phyloP scores from a whole-genome alignment of 495 filamentous ascomycete species.

The Peziza echinospora region DNA sequence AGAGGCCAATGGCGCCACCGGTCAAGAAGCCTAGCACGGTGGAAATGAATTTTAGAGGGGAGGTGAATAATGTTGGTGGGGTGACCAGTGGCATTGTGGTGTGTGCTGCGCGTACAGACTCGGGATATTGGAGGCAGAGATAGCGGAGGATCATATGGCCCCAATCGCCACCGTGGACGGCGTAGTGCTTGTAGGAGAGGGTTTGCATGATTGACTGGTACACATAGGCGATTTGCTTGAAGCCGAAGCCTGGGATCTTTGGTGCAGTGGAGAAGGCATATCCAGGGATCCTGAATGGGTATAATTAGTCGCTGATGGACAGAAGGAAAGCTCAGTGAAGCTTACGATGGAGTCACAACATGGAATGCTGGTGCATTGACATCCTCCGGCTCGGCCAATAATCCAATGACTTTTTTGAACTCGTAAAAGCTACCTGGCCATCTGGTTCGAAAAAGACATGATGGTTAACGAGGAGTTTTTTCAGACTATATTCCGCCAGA shows the following conservation, averaged over 20 bases:
- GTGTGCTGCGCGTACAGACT: conserved; percentile 37
- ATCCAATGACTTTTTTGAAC: conserved; percentile 36
- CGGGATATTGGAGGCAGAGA: conserved; percentile 34
- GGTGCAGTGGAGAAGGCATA: conserved; percentile 40
- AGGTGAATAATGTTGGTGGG: conserved; percentile 8
- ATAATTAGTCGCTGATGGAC: too few relatives aligned
- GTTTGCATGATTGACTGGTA: conserved; percentile 43
- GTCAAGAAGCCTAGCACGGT: neutral
- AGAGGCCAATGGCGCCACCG: neutral
- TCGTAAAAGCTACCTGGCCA: conserved; percentile 51
- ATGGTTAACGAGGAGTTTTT: neutral
- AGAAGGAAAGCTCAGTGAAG: too few relatives aligned
- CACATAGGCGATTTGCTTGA: conserved; percentile 37
- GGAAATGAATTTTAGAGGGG: conserved; percentile 2
- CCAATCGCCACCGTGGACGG: conserved; percentile 47
- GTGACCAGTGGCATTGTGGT: conserved; percentile 32
- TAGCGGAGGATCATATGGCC: conserved; percentile 38
- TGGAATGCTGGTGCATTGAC: conserved; percentile 35
- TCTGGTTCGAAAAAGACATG: conserved; percentile 4
- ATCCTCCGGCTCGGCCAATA: conserved; percentile 28
- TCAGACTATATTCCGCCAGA: too few relatives aligned
- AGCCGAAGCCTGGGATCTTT: conserved; percentile 27
- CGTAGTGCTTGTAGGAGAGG: conserved; percentile 43
- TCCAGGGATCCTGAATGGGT: conserved; percentile 49
- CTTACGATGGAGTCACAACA: conserved; percentile 43